Evolutionary conservation across 2,329 filamentous ascomycete species (phyloP).

Genomic region (Cladosporium austrohemisphaericum): DNA sequence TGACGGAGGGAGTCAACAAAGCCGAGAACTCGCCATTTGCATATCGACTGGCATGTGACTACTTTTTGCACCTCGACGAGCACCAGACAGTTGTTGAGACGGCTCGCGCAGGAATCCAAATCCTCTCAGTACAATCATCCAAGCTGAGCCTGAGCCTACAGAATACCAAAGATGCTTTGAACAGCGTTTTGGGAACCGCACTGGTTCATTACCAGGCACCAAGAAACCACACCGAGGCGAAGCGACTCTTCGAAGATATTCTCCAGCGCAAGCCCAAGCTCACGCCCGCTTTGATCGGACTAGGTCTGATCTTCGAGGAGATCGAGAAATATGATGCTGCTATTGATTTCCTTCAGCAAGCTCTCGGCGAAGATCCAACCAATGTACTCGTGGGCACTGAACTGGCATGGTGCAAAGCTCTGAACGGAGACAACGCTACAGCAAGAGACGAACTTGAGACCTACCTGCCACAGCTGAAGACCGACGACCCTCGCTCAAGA

Average conservation of each 20-base stretch:
- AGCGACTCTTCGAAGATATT: slow-evolving; percentile 77
- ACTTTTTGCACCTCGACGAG: slow-evolving; percentile 81
- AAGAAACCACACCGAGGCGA: slow-evolving; percentile 83
- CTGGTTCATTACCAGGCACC: slow-evolving; percentile 88
- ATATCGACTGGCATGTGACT: slow-evolving; percentile 77
- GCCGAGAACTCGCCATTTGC: slow-evolving; percentile 68
- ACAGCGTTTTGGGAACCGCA: slow-evolving; percentile 76
- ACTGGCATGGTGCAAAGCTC: slow-evolving; percentile 85
- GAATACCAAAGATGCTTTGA: slow-evolving; percentile 70
- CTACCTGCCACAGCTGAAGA: slow-evolving; percentile 63
- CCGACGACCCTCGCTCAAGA: slow-evolving; percentile 56
- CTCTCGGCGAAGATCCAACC: slow-evolving; percentile 65
- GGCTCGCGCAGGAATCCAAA: slow-evolving; percentile 67
- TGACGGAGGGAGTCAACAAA: slow-evolving; percentile 57
- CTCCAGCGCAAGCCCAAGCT: slow-evolving; percentile 71
- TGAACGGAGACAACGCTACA: slow-evolving; percentile 68
- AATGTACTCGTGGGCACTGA: slow-evolving; percentile 82
- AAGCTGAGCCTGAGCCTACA: slow-evolving; percentile 67
- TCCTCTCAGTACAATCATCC: slow-evolving; percentile 57
- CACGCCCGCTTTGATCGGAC: slow-evolving; percentile 78
- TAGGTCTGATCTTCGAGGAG: slow-evolving; percentile 89
- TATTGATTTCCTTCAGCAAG: slow-evolving; percentile 73
- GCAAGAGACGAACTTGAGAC: slow-evolving; percentile 68
- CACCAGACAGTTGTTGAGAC: slow-evolving; percentile 76
- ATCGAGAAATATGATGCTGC: slow-evolving; percentile 84